Evolutionary conservation across 257 asterid genomes (phyloP), one percentile per base, ranked within the genome.

Genomic region (Ocimum tenuiflorum): DNA sequence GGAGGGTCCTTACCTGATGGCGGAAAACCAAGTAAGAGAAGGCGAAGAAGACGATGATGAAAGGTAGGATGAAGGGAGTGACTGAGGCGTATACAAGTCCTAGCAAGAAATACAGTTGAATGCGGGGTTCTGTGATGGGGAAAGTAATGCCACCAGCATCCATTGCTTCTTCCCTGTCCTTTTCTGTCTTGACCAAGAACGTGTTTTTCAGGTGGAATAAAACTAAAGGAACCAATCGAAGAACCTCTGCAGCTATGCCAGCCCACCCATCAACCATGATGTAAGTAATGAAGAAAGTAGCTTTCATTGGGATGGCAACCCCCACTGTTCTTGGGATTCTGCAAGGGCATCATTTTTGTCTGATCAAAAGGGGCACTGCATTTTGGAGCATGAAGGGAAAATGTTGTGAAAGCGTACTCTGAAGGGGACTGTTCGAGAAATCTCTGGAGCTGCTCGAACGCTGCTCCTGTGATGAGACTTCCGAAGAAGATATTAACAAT

Each of bases 201-300:
- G 95, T 67, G 48, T 89, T 88, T 76, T 89, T 92, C 42, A 89
- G 69, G 75, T 89, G 99, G 72, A 87, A 89, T 69, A 86, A 27
- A 8, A 87, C 48, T 45, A 87, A 69, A 23, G 96, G 95, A 69
- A 81, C 83, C 77, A 87, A 43, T 76, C 99, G 77, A 13, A 92
- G 75, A 58, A 89, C 79, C 83, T 92, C 99, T 5, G 86, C 99
- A 38, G 97, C 99, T 49, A 87, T 63, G 18, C 96, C 97, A 14
- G 99, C 91, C 99, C 99, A 92, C 35, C 97, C 99, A 73, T 92
- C 99, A 41, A 92, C 99, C 99, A 89, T 92, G 61, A 92, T 81
- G 54, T 87, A 89, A 24, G 91, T 84, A 33, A 87, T 89, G 53
- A 92, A 92, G 88, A 92, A 92, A 14, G 99, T 92, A 65, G 95